Conservation (phyloP, 805 yeast species). For the Torulaspora maleeae region DNA sequence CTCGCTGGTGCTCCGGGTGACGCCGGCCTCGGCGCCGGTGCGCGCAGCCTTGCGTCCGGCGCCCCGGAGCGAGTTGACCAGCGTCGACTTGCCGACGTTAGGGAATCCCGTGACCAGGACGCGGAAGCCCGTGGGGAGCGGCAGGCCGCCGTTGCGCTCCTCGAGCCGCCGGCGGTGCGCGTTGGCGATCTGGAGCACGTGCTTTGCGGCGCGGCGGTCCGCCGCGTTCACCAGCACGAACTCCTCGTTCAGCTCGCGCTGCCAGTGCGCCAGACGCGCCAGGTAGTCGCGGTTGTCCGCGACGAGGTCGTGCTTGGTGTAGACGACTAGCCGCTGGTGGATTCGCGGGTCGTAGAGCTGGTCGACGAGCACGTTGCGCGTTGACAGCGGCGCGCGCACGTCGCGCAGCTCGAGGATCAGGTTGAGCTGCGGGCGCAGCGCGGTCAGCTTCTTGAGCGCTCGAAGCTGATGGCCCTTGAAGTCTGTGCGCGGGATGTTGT, state of each 20-base stretch:
- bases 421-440: conserved; percentile 74
- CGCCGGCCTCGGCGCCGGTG: conserved; percentile 88
- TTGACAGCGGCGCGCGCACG: conserved; percentile 80
- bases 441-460: conserved; percentile 64
- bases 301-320: conserved; percentile 70
- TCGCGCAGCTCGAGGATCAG: conserved; percentile 82
- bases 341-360: conserved; percentile 49
- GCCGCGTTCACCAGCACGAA: conserved; percentile 59
- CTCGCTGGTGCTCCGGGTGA: conserved; percentile 75
- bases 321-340: conserved; percentile 44
- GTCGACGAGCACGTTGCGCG: conserved; percentile 77
- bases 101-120: conserved; percentile 90
- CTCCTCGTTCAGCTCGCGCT: conserved; percentile 37
- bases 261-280: conserved; percentile 45
- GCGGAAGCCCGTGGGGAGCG: conserved; percentile 80
- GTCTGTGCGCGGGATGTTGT: conserved; percentile 64
- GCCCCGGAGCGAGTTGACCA: conserved; percentile 67
- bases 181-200: conserved; percentile 47
- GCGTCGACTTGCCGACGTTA: conserved; percentile 91
- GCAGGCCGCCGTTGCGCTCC: conserved; percentile 40
- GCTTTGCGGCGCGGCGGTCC: conserved; percentile 44
- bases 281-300: conserved; percentile 18
- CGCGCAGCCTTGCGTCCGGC: conserved; percentile 63
- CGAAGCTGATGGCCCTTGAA: conserved; percentile 88
- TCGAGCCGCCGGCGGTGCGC: conserved; percentile 38